These are phyloP conservation scores for Diaporthe vexans DNA, from an alignment of 2,329 filamentous ascomycete species.

Conservation along the genomic window DNA sequence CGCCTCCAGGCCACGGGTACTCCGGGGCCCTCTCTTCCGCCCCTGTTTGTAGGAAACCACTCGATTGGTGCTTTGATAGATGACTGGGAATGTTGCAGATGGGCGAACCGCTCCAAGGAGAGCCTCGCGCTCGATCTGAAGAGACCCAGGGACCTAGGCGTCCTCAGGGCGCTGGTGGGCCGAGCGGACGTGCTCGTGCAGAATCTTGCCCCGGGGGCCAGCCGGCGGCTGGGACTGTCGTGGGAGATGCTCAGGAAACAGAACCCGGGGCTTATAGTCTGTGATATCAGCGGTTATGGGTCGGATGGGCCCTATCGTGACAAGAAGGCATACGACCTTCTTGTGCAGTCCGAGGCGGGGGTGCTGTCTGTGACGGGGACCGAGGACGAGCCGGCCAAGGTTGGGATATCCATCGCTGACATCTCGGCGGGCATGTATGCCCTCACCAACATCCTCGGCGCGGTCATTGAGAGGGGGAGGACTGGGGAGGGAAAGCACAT, in stretches of 20 bases:
- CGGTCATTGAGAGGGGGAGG: slow-evolving; percentile 62
- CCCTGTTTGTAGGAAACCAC: not conserved
- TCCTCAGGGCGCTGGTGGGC: slow-evolving; percentile 58
- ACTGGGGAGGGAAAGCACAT: slow-evolving; percentile 63
- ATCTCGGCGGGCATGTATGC: slow-evolving; percentile 68
- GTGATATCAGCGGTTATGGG: slow-evolving; percentile 68
- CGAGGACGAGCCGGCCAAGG: slow-evolving; percentile 60
- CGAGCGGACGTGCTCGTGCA: slow-evolving; percentile 66
- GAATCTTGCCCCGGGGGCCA: slow-evolving; percentile 66
- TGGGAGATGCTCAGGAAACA: slow-evolving; percentile 57
- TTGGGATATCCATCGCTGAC: slow-evolving; percentile 68
- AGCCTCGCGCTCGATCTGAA: slow-evolving; percentile 66
- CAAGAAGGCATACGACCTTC: slow-evolving; percentile 69
- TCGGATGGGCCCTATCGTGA: slow-evolving; percentile 64
- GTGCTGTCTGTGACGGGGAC: slow-evolving; percentile 66
- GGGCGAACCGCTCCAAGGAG: slow-evolving; percentile 68
- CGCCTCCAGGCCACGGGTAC: not conserved
- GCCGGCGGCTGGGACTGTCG: slow-evolving; percentile 61
- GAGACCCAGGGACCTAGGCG: slow-evolving; percentile 54
- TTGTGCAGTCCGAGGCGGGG: slow-evolving; percentile 68
- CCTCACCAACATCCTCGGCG: slow-evolving; percentile 64
- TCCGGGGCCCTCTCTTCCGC: not conserved
- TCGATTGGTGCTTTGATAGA: not conserved
- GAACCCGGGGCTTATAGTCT: slow-evolving; percentile 64
- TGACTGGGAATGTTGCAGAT: slow-evolving; percentile 44